Evolutionary conservation across 495 filamentous ascomycete genomes (phyloP), one percentile per base, ranked within the genome.

Genomic region (Polyplosphaeria fusca): DNA sequence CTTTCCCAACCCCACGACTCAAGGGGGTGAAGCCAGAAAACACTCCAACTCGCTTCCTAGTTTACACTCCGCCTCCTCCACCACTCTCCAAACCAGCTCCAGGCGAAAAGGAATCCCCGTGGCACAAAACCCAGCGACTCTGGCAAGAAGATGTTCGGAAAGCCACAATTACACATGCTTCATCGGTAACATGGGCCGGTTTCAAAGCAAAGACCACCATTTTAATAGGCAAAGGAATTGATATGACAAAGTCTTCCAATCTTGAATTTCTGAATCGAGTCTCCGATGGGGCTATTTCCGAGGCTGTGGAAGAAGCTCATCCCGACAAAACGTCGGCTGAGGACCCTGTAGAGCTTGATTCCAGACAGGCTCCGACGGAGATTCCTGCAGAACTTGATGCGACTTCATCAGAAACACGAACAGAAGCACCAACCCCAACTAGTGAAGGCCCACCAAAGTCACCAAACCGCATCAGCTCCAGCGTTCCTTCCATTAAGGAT

Each of bases 71-170:
- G 14, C 69, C 70, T 4, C 60, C 65, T 14, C 72, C 72, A 3
- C 72, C 72, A 1, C 58, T 74, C 2, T 52, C 62, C 1, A 60
- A 52, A 37, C 72, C 72, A 1, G 60, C 57, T 1, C 65, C 67
- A 38, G 72, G 72, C 38, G 68, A 71, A 30, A 74, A 72, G 45
- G 72, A 74, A 56, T 51, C 42, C n/a, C 63, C 68, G 18, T 44
- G 71, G 25, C 72, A 74, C 28, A 74, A 74, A 48, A 57, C 68
- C 14, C 70, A 73, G 55, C 63, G 72, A 5, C 68, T 68, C 59
- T 74, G 72, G 72, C 68, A 74, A 43, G 69, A 68, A 19, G 72
- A 74, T 47, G 71, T 74, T 3, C 70, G 71, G 9, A 61, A 60
- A 40, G 72, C 72, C 4, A 73, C 71, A 38, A 68, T 68, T 12